Evolutionary conservation across 2,329 filamentous ascomycete species (phyloP).

Genomic region (Diaporthe australafricana): DNA sequence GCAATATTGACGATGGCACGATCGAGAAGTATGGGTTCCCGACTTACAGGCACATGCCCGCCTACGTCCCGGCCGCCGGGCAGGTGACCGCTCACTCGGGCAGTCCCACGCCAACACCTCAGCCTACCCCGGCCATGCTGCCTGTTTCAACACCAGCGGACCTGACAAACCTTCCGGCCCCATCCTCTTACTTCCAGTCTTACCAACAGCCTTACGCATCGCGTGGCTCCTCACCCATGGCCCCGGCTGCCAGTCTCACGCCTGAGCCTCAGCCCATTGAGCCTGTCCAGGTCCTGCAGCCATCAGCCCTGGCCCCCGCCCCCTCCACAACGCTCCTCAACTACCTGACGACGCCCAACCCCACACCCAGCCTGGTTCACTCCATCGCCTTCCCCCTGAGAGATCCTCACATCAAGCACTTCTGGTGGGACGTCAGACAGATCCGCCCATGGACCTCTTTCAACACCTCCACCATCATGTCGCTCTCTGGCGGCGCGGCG

Average conservation of each 20-base stretch:
- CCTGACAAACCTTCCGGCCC: conserved; percentile 34
- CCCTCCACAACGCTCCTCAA: conserved; percentile 76
- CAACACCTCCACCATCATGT: conserved; percentile 76
- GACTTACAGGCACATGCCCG: conserved; percentile 82
- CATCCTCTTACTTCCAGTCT: conserved; percentile 51
- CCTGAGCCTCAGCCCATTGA: conserved; percentile 50
- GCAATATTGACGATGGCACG: conserved; percentile 73
- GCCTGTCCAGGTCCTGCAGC: conserved; percentile 47
- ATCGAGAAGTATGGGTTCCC: conserved; percentile 82
- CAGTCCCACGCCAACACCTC: conserved; percentile 42
- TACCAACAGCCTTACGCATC: conserved; percentile 57
- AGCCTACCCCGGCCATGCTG: conserved; percentile 42
- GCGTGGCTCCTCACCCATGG: conserved; percentile 58
- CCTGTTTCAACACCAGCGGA: conserved; percentile 49
- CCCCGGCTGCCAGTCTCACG: conserved; percentile 48
- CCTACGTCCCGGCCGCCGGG: conserved; percentile 54
- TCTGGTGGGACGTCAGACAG: conserved; percentile 97
- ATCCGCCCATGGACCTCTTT: conserved; percentile 87
- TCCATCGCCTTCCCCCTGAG: conserved; percentile 77
- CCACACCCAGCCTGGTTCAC: conserved; percentile 83
- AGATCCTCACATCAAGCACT: conserved; percentile 80
- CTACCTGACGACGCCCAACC: conserved; percentile 84
- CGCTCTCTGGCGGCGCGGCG: conserved; percentile 77
- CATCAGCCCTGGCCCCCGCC: conserved; percentile 54
- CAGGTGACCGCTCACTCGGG: conserved; percentile 42